Evolutionary conservation across 441 rosid genomes (phyloP).

Genomic region (Populus trichocarpa): DNA sequence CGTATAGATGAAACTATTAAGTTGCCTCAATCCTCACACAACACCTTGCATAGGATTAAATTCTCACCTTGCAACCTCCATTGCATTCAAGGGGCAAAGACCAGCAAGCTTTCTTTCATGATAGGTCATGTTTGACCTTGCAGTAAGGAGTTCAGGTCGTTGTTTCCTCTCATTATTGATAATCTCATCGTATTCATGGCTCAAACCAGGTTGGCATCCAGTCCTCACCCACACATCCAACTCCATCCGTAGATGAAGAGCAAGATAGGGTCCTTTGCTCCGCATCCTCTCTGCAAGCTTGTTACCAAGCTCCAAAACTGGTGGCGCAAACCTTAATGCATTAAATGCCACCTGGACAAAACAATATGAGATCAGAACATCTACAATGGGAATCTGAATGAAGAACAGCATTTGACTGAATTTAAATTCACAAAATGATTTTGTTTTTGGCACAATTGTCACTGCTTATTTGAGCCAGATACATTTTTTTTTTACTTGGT

Average conservation of each 20-base stretch:
- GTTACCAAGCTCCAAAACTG: constrained; percentile 67
- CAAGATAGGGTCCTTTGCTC: constrained; percentile 82
- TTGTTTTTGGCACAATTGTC: neutral
- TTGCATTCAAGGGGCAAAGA: constrained; percentile 82
- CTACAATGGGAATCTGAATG: neutral
- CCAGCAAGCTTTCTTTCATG: constrained; percentile 79
- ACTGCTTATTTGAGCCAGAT: too few relatives aligned
- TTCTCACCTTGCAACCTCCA: constrained; percentile 77
- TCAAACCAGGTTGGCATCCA: constrained; percentile 85
- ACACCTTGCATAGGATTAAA: neutral
- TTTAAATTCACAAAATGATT: neutral
- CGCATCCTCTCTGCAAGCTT: constrained; percentile 73
- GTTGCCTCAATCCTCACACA: neutral
- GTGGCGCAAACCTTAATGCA: constrained; percentile 70
- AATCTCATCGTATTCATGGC: constrained; percentile 65
- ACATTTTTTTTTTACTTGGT: too few relatives aligned
- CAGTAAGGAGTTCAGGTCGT: constrained; percentile 88
- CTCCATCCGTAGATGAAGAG: constrained; percentile 84
- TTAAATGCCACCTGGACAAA: constrained; percentile 72
- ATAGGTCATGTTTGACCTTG: constrained; percentile 73
- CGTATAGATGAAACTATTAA: too few relatives aligned
- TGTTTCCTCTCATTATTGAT: constrained; percentile 62
- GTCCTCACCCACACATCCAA: constrained; percentile 97
- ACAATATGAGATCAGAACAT: constrained; percentile 2
- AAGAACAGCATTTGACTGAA: neutral